Evolutionary conservation across 2,329 filamentous ascomycete genomes (phyloP), one percentile per base, ranked within the genome.

Genomic region (Aspergillus flavus): DNA sequence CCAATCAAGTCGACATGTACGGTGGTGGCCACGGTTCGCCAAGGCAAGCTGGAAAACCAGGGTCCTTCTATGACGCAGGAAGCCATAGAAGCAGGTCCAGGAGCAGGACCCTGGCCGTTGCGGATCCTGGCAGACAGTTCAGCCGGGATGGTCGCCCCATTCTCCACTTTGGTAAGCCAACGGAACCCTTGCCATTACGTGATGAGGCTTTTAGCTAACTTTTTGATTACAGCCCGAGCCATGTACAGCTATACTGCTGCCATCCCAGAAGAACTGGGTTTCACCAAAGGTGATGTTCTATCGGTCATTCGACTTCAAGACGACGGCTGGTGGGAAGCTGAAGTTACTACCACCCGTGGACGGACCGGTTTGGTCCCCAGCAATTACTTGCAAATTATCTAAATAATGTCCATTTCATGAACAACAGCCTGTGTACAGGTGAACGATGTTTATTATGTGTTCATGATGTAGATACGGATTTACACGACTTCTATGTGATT

Each of bases 241-340:
- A 85, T 97, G 82, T 99, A 98, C 79, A 89, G 92, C 82, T 99
- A 99, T 78, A 89, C 91, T 73, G 93, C 95, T 2, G 94, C 93
- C 26, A 99, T 99, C 63, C 93, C 94, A 0, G 95, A 98, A 76
- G 96, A 99, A 79, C 82, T 99, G 23, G 91, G 91, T 16, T 99
- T 99, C 78, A 84, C 85, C 54, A 99, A 99, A 81, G 94, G 94
- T 55, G 96, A 99, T 74, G 88, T 94, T 63, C 84, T 99, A 16
- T 93, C 94, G 2, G 89, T 99, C 16, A 83, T 97, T 54, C 86
- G 94, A 64, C 88, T 96, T 72, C 95, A 99, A 79, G 95, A 99
- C 76, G 95, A 99, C 75, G 95, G 95, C 23, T 99, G 95, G 95
- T 99, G 96, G 95, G 95, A 99, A 81, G 96, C 96, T 14, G 94